Percentiles rank a stretch among this genome's conserved stretches.
These are phyloP conservation scores for Candida glucosophila DNA, from an alignment of 1,139 yeast species.

Conservation along the genomic window DNA sequence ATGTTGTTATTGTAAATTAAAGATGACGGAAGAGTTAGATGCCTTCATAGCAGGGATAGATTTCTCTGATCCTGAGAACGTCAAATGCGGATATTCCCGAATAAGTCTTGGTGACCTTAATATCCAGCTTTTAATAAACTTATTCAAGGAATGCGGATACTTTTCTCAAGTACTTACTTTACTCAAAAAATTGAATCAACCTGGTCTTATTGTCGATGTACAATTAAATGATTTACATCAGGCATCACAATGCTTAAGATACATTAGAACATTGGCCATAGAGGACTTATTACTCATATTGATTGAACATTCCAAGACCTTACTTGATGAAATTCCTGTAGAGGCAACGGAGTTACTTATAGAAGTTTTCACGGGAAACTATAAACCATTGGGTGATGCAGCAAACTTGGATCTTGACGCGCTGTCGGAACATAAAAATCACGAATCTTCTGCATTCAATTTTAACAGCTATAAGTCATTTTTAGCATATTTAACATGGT, in stretches of 20 bases:
- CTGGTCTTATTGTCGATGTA: conserved; percentile 70
- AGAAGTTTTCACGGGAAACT: conserved; percentile 83
- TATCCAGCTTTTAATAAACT: conserved; percentile 57
- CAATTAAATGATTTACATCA: conserved; percentile 60
- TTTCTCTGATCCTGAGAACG: conserved; percentile 10
- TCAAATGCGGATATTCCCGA: conserved; percentile 3
- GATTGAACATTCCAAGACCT: conserved; percentile 53
- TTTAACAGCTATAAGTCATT: conserved; percentile 69
- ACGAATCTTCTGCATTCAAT: conserved; percentile 8
- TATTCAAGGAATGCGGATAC: conserved; percentile 75
- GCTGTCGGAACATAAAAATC: conserved; percentile 5
- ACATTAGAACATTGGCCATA: conserved; percentile 60
- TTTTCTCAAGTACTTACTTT: conserved; percentile 60
- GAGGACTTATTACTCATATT: conserved; percentile 74
- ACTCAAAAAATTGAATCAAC: conserved; percentile 65
- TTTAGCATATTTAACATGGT: conserved; percentile 43
- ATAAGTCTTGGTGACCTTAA: conserved; percentile 43
- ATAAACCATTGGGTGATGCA: conserved; percentile 31
- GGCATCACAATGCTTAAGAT: conserved; percentile 55
- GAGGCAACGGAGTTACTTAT: conserved; percentile 78
- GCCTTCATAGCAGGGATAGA: conserved; percentile 44
- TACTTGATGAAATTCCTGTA: conserved; percentile 64
- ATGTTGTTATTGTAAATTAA: conserved; percentile 77
- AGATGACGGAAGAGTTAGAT: conserved; percentile 49
- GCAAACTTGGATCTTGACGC: conserved; percentile 3